Evolutionary conservation across 2,329 filamentous ascomycete species (phyloP).

Genomic region (Aureobasidium vineae): DNA sequence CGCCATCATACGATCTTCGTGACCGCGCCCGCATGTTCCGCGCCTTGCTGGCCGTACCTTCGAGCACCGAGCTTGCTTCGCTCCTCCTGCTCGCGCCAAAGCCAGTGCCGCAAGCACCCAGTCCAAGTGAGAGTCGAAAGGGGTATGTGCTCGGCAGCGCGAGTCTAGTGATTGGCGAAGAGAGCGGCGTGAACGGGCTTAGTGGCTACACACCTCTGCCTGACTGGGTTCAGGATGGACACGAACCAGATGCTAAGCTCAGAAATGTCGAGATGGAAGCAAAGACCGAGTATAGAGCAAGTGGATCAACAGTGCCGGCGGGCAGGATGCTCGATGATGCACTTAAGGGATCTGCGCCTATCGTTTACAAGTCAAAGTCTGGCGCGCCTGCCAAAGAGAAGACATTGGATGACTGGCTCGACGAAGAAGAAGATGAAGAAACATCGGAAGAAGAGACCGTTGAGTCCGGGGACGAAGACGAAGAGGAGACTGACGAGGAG

Average conservation of each 20-base stretch:
- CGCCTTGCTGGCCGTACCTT: constrained; percentile 72
- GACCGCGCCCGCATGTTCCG: constrained; percentile 89
- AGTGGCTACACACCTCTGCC: constrained; percentile 77
- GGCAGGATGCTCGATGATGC: constrained; percentile 64
- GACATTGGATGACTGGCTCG: constrained; percentile 90
- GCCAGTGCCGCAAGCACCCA: constrained; percentile 85
- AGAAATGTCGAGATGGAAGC: constrained; percentile 57
- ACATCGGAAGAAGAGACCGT: constrained; percentile 49
- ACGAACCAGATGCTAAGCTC: constrained; percentile 73
- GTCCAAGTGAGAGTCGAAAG: constrained; percentile 79
- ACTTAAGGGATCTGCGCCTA: constrained; percentile 43
- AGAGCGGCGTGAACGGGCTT: constrained; percentile 69
- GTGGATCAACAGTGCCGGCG: constrained; percentile 51
- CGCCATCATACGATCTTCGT: constrained; percentile 90
- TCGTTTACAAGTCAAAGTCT: constrained; percentile 49
- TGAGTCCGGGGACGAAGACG: constrained; percentile 51
- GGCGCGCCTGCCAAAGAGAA: constrained; percentile 57
- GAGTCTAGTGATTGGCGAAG: constrained; percentile 77
- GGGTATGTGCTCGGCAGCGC: constrained; percentile 78
- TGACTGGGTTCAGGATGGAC: constrained; percentile 76
- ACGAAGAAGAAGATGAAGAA: constrained; percentile 59
- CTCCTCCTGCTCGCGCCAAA: constrained; percentile 91
- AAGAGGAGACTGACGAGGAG: constrained; percentile 52
- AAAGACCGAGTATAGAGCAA: constrained; percentile 40
- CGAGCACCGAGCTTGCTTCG: constrained; percentile 76